These are phyloP conservation scores for Fusarium ambrosium DNA, from an alignment of 2,329 filamentous ascomycete species.

Conservation along the genomic window DNA sequence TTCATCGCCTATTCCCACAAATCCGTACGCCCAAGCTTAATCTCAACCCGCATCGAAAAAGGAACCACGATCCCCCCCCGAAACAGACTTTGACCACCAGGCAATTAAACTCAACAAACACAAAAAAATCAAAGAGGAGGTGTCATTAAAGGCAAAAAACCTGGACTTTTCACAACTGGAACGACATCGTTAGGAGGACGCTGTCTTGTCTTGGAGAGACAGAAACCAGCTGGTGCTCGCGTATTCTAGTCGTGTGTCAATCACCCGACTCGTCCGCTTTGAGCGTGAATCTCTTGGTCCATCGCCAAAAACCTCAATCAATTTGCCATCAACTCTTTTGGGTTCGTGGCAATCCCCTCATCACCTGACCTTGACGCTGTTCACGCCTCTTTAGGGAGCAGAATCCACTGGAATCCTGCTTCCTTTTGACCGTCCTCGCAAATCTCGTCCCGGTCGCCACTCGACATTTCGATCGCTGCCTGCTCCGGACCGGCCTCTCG, in stretches of 20 bases:
- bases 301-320: conserved; percentile 19
- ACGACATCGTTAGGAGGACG: conserved; percentile 36
- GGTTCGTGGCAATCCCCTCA: conserved; percentile 16
- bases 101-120: conserved; percentile 47
- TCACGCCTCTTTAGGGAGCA: conserved; percentile 17
- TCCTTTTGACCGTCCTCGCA: conserved; percentile 25
- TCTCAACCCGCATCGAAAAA: conserved; percentile 40
- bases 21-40: conserved; percentile 39
- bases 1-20: conserved; percentile 39
- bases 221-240: conserved; percentile 44
- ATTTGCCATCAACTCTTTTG: conserved; percentile 16
- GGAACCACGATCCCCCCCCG: conserved; percentile 38
- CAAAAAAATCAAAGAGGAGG: conserved; percentile 44
- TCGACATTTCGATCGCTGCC: conserved; percentile 25
- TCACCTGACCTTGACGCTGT: conserved; percentile 33
- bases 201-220: conserved; percentile 42
- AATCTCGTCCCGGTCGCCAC: background rate
- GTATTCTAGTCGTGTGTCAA: conserved; percentile 40
- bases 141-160: conserved; percentile 23
- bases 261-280: conserved; percentile 39
- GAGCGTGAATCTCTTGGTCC: conserved; percentile 42
- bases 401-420: conserved; percentile 28
- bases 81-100: conserved; percentile 42
- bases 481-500: conserved; percentile 15
- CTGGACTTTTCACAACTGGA: conserved; percentile 40